Evolutionary conservation across 2,329 filamentous ascomycete genomes (phyloP).

Genomic region (Fusarium sp.): DNA sequence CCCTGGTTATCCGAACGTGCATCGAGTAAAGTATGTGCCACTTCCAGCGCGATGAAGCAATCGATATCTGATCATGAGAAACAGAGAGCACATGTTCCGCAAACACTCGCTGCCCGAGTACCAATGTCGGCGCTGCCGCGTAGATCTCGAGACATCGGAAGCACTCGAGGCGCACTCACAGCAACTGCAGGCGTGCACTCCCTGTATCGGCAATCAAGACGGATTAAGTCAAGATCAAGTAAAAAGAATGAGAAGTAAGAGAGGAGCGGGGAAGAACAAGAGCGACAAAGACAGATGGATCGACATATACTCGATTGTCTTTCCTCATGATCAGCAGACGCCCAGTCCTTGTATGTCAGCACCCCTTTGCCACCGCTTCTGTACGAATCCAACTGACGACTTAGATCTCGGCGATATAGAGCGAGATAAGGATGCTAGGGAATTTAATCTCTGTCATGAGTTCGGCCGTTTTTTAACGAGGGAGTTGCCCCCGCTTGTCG

Average conservation of each 20-base stretch:
- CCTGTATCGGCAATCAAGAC: rapidly evolving
- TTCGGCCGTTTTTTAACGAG: rapidly evolving
- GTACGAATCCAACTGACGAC: neutral
- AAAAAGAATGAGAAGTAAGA: neutral
- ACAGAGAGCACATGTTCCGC: neutral
- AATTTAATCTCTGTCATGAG: neutral
- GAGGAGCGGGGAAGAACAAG: neutral
- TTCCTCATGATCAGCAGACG: rapidly evolving
- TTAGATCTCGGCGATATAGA: neutral
- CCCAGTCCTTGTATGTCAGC: neutral
- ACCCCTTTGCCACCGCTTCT: neutral
- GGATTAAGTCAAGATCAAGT: neutral
- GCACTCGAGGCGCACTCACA: rapidly evolving
- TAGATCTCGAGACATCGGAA: rapidly evolving
- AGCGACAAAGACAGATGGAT: rapidly evolving
- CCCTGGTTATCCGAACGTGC: neutral
- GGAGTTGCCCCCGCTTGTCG: neutral
- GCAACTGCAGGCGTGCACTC: neutral
- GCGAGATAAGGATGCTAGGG: rapidly evolving
- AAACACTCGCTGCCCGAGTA: rapidly evolving
- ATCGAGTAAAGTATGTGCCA: neutral
- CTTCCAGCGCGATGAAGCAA: no score
- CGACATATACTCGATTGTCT: rapidly evolving
- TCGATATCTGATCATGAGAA: no score
- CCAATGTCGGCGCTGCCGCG: neutral